A percentile compares a stretch with the other conserved stretches of the same genome.
These are phyloP conservation scores for Apiospora hydei DNA, from an alignment of 2,329 filamentous ascomycete species.

Conservation along the genomic window DNA sequence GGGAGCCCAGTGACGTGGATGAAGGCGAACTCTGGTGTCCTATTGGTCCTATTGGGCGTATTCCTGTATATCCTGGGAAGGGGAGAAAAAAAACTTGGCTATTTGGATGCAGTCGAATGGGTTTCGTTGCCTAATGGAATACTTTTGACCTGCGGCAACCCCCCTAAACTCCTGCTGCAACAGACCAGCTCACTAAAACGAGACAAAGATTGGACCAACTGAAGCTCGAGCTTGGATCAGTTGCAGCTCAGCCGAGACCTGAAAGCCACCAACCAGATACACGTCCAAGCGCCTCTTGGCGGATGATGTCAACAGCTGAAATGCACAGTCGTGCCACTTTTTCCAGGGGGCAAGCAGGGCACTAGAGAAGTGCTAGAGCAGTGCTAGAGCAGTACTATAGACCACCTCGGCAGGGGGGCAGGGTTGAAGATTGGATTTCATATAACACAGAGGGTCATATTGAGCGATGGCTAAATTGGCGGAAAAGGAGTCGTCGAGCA, in stretches of 20 bases:
- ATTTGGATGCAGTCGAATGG: slow-evolving; percentile 15
- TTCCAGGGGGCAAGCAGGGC: slow-evolving; percentile 15
- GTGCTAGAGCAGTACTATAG: neutral
- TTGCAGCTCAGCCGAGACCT: slow-evolving; percentile 12
- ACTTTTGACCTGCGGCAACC: slow-evolving; percentile 7
- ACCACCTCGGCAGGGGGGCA: neutral
- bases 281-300: slow-evolving; percentile 3
- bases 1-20: slow-evolving; percentile 15
- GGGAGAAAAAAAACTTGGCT: slow-evolving; percentile 8
- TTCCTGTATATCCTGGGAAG: slow-evolving; percentile 1
- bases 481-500: slow-evolving; percentile 2
- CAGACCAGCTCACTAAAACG: slow-evolving; percentile 19
- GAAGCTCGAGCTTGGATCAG: slow-evolving; percentile 19
- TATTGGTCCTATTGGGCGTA: slow-evolving; percentile 23
- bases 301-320: slow-evolving; percentile 20
- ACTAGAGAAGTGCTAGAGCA: neutral
- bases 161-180: slow-evolving; percentile 15
- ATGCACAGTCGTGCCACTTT: neutral
- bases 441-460: neutral
- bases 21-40: slow-evolving; percentile 11
- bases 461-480: neutral
- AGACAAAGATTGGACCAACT: slow-evolving; percentile 16
- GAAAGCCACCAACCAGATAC: slow-evolving; percentile 12
- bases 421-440: slow-evolving; percentile 13
- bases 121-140: neutral